Evolutionary conservation across 805 yeast species (phyloP), one percentile per base, ranked within the genome.

Genomic region (Yarrowia porcina): DNA sequence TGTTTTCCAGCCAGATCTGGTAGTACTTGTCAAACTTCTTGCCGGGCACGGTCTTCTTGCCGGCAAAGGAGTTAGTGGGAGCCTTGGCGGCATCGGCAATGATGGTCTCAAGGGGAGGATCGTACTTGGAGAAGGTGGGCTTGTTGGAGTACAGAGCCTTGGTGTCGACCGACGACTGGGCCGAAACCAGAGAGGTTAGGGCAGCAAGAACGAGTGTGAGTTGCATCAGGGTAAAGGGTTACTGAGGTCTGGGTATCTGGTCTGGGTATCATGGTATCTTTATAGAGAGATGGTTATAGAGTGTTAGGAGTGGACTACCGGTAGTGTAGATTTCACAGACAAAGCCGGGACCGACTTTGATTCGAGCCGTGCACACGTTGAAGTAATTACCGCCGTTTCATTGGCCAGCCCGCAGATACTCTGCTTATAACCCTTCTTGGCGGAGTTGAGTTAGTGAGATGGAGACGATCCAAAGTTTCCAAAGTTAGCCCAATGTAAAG

Each of bases 1-100:
- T 82, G 72, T 79, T 79, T 73, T 81, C 84, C 65, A 82, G 76
- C 79, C 81, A 82, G 66, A 82, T 78, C 67, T 74, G 73, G 61
- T 72, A 71, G 61, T 77, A 70, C 64, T 80, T 75, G 69, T 78
- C 75, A 67, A 77, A 77, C 20, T 70, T 74, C 15, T 69, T 67
- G 64, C 83, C 83, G n/a, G 67, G 63, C 23, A 79, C 80, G 61
- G 70, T 65, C 13, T 78, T 69, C 32, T 77, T 73, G 60, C 66
- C 64, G 47, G 65, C 65, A 33, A 30, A 63, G 52, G 69, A 71
- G 60, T 66, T 65, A 28, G 78, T 68, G 15, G 66, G 63, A 20
- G 72, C 71, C n/a, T 72, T 69, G 20, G 77, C 76, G 30, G 72
- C 72, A 15, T 39, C 49, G 11, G 61, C 61, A 42, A 78, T 21